Conservation (phyloP, 768 basidiomycete genomes). For the Mycena metata region DNA sequence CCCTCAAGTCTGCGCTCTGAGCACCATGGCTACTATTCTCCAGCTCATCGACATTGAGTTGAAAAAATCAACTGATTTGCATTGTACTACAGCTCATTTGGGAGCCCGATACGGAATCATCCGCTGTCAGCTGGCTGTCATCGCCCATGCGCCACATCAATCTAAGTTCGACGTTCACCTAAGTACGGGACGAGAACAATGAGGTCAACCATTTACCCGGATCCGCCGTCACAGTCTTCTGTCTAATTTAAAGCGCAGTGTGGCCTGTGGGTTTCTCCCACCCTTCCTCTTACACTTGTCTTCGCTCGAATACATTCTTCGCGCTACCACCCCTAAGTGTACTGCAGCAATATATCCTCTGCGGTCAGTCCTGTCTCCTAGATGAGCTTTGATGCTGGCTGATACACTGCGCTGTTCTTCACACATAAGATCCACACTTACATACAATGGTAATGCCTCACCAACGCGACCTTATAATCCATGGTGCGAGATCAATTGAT, state of each 20-base stretch:
- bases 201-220: not conserved
- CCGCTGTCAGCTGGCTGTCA: not conserved
- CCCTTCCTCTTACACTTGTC: conserved; percentile 8
- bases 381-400: not conserved
- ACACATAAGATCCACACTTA: conserved; percentile 1
- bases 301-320: conserved; percentile 15
- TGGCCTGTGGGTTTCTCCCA: not conserved
- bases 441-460: not conserved
- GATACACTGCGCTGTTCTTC: not conserved
- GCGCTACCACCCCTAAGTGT: conserved; percentile 11
- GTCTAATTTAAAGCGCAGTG: not conserved
- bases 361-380: not conserved
- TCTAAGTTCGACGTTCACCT: not conserved
- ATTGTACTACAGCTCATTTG: too few species aligned
- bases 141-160: not conserved
- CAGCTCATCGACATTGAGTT: too few species aligned
- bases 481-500: conserved; percentile 1
- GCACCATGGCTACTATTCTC: too few species aligned
- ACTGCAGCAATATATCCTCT: conserved; percentile 12
- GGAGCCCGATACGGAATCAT: not conserved
- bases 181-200: too few species aligned
- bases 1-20: too few species aligned
- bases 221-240: not conserved
- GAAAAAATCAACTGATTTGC: too few species aligned
- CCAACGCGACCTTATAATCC: not conserved